Base-by-base conservation (phyloP, 2,329 filamentous ascomycete species). In the Neofusicoccum parvum region DNA sequence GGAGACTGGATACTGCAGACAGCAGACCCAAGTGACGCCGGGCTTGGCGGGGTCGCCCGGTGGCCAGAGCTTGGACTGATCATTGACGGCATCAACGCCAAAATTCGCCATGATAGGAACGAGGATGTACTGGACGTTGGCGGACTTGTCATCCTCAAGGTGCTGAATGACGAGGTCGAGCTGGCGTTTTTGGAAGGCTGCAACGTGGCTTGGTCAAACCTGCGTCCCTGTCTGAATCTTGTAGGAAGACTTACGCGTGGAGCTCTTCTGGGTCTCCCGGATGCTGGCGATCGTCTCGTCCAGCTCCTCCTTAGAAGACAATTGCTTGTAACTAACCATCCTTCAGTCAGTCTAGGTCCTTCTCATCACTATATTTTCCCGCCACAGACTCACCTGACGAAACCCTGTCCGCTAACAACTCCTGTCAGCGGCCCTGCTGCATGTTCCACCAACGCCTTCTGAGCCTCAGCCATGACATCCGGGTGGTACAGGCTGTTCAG, bases 151-250 rank as follows among this genome's bases (percentile, higher is more conserved):
- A 36, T 56, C 51, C 41, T 62, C 23, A 12, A 67, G 48, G 32
- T 67, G 65, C 10, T 15, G 7, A 46, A 67, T 67, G 32, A 67
- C 39, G 11, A 46, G 65, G 12, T 67, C 53, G 23, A 67, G 62
- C 32, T 67, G 65, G 45, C 58, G 53, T 17, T 53, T 27, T 14
- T 67, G 51, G 46, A 67, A 67, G 5, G 64, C 53, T 58, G 32
- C 1, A 7, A 37, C 27, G 27, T 7, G 27, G 5, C 5, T 32
- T 32, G 1, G 3, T 3, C 5, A 20, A 3, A 36, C 15, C 2
- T 17, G 23, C 15, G 3, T 17, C 23, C 27, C 49, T 12, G 27
- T 2, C 6, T 11, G 20, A 10, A 14, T 5, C 10, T 2, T 3
- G 15, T 15, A 1, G 17, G 51, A 32, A 17, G 9, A 4, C 53